A percentile compares a stretch with the other conserved stretches of the same genome.
phyloP scores from a whole-genome alignment of 179 eudicot genomes.

The Camellia oleifera region DNA sequence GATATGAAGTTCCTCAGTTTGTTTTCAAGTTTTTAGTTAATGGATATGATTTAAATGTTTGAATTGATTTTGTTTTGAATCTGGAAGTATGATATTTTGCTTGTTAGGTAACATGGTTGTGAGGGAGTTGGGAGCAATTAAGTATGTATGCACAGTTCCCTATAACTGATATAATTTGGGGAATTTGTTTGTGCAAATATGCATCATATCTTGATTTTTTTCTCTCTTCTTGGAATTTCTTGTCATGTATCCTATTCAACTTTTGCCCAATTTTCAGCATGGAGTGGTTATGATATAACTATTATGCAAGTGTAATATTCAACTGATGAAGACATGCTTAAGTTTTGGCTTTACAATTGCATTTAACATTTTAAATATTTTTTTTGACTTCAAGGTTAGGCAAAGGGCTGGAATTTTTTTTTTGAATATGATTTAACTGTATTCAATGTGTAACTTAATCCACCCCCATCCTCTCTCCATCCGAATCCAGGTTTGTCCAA shows the following conservation, averaged over 20 bases:
- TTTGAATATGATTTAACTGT: neutral
- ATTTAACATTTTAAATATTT: neutral
- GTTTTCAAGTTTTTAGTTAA: too few relatives aligned
- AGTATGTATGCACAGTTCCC: neutral
- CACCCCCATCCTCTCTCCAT: neutral
- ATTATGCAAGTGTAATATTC: neutral
- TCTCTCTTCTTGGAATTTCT: neutral
- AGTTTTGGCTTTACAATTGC: neutral
- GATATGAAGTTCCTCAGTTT: neutral
- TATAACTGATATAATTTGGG: neutral
- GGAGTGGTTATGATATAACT: neutral
- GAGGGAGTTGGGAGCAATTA: neutral
- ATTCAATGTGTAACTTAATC: neutral
- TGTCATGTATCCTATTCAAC: too few relatives aligned
- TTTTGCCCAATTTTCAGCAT: too few relatives aligned
- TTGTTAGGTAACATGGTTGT: neutral
- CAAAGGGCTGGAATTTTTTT: neutral
- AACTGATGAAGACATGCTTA: neutral
- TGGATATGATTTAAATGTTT: neutral
- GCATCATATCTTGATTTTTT: neutral
- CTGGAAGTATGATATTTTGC: neutral
- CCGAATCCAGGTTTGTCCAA: neutral
- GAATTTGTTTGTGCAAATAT: neutral
- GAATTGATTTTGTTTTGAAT: neutral
- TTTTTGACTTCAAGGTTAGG: neutral